Percentiles rank a stretch among this genome's conserved stretches.
These are phyloP conservation scores for Calonectria pauciramosa DNA, from an alignment of 2,329 filamentous ascomycete species.

Conservation along the genomic window DNA sequence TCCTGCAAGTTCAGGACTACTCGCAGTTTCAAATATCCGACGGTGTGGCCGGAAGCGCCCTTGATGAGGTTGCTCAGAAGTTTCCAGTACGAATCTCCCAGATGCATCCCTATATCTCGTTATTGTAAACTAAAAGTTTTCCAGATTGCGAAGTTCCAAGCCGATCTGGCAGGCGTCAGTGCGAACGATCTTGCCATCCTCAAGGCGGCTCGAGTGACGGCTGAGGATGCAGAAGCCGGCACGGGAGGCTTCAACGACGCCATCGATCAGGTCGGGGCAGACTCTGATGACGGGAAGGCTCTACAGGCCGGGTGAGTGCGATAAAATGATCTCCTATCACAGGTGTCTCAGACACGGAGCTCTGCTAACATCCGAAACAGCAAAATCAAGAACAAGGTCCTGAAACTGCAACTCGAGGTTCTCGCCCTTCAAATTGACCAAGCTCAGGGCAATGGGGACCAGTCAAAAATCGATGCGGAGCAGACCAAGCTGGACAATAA, in stretches of 20 bases:
- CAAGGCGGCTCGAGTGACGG: constrained; percentile 61
- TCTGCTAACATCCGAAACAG: constrained; percentile 11
- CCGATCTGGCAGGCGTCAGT: constrained; percentile 61
- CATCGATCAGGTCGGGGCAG: constrained; percentile 59
- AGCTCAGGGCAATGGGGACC: constrained; percentile 61
- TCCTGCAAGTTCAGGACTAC: constrained; percentile 28
- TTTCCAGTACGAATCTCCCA: constrained; percentile 62
- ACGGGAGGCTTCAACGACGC: constrained; percentile 62
- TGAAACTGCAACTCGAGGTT: constrained; percentile 68
- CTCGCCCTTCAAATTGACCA: constrained; percentile 64
- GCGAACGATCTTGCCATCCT: constrained; percentile 64
- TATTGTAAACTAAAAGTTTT: background rate
- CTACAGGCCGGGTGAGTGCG: constrained; percentile 59
- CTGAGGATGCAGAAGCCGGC: constrained; percentile 67
- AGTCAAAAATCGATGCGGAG: constrained; percentile 60
- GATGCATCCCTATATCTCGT: background rate
- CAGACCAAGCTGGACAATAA: constrained; percentile 67
- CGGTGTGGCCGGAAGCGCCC: constrained; percentile 65
- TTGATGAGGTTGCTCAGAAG: constrained; percentile 66
- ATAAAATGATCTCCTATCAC: background rate
- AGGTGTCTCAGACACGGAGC: background rate
- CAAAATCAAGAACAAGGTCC: constrained; percentile 73
- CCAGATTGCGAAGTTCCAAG: constrained; percentile 24
- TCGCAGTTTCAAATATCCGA: constrained; percentile 62
- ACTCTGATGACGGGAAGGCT: constrained; percentile 56